Conservation (phyloP, 495 filamentous ascomycete species). For the Penicillium pulvis region DNA sequence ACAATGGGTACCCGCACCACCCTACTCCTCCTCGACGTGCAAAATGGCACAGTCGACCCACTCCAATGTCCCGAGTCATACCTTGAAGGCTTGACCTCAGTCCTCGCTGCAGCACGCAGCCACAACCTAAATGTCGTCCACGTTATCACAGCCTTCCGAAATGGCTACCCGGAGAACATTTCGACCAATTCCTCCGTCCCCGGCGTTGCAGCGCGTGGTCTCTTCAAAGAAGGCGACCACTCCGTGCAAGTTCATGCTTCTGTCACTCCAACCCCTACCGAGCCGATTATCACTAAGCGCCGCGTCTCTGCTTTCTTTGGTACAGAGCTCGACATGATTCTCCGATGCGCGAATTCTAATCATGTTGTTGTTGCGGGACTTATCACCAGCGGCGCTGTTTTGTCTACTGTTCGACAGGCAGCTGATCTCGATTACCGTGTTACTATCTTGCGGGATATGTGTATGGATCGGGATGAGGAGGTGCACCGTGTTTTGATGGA, state of each 20-base stretch:
- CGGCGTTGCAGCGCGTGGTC: conserved; percentile 15
- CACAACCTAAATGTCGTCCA: conserved; percentile 32
- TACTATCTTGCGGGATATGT: conserved; percentile 39
- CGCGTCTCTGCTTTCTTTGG: conserved; percentile 40
- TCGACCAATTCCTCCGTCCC: conserved; percentile 25
- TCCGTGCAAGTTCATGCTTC: conserved; percentile 26
- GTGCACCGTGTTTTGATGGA: conserved; percentile 38
- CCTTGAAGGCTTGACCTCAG: conserved; percentile 26
- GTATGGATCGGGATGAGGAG: conserved; percentile 38
- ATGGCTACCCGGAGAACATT: conserved; percentile 33
- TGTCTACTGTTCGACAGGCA: conserved; percentile 43
- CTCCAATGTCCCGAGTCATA: conserved; percentile 22
- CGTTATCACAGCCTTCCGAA: conserved; percentile 36
- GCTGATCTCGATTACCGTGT: conserved; percentile 39
- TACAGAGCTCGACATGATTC: conserved; percentile 39
- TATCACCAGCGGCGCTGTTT: conserved; percentile 40
- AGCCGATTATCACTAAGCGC: conserved; percentile 37
- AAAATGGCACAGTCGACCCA: conserved; percentile 30
- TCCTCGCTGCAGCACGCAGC: conserved; percentile 29
- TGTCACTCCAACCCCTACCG: conserved; percentile 23
- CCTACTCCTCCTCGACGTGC: conserved; percentile 41
- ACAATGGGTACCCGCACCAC: conserved; percentile 18
- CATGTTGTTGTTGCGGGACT: conserved; percentile 37
- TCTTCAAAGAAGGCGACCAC: conserved; percentile 27
- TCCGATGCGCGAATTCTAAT: conserved; percentile 31